These are phyloP conservation scores for Erysimum cheiri DNA, from an alignment of 441 rosid species.

Conservation along the genomic window DNA sequence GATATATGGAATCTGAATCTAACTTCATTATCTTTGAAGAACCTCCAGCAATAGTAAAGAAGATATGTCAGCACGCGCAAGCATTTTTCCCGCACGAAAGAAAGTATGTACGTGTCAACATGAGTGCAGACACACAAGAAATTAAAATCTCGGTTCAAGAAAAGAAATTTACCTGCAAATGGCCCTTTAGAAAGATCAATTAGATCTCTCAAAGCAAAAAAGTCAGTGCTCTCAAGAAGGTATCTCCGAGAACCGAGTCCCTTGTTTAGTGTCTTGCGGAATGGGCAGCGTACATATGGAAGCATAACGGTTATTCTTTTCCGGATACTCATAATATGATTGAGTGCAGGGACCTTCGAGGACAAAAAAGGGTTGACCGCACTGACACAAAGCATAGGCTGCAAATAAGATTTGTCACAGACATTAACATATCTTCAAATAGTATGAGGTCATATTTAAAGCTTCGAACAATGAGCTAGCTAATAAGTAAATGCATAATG, in stretches of 20 bases:
- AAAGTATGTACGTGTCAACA: neutral
- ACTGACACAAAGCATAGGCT: conserved; percentile 99
- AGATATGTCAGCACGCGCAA: conserved; percentile 11
- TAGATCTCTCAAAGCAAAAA: conserved; percentile 90
- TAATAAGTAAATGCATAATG: conserved; percentile 12
- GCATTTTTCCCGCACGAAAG: neutral
- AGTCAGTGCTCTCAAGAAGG: conserved; percentile 93
- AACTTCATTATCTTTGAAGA: conserved; percentile 20
- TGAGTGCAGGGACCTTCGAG: conserved; percentile 87
- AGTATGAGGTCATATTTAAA: conserved; percentile 22
- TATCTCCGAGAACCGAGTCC: conserved; percentile 92
- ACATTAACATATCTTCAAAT: conserved; percentile 36
- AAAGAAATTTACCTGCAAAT: conserved; percentile 74
- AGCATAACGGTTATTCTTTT: conserved; percentile 81
- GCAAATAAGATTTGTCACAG: conserved; percentile 48
- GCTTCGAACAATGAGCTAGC: conserved; percentile 10
- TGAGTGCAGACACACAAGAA: conserved; percentile 3
- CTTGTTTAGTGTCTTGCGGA: conserved; percentile 74
- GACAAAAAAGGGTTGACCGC: conserved; percentile 93
- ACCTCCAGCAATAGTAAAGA: conserved; percentile 9
- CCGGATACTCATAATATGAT: conserved; percentile 73
- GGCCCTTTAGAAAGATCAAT: conserved; percentile 98
- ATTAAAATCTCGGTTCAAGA: conserved; percentile 11
- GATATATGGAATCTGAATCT: conserved; percentile 14
- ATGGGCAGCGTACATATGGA: conserved; percentile 89